Conservation (phyloP, 305 asterid species). For the Solanum chacoense region DNA sequence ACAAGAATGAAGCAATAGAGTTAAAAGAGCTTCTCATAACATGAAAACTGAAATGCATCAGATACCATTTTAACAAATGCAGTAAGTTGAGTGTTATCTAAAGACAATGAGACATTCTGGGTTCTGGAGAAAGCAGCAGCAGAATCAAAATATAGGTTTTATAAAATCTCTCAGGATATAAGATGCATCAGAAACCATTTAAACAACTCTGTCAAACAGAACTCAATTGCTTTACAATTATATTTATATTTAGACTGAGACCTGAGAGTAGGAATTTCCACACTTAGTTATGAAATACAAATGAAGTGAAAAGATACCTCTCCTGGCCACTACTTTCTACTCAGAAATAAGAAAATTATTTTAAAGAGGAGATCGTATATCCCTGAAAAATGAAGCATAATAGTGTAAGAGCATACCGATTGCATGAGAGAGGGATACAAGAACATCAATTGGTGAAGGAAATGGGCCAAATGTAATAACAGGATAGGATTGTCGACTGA, state of each 20-base stretch:
- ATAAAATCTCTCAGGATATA: neutral
- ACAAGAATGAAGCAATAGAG: neutral
- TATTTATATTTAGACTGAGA: neutral
- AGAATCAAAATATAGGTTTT: neutral
- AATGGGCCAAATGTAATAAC: slow-evolving; percentile 87
- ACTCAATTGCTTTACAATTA: neutral
- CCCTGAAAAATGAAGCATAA: neutral
- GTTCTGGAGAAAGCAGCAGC: neutral
- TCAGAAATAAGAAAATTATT: neutral
- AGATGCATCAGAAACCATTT: neutral
- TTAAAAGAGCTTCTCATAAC: neutral
- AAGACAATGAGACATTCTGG: neutral
- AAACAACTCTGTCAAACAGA: neutral
- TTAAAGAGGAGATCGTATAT: neutral
- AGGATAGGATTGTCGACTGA: slow-evolving; percentile 57
- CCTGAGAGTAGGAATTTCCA: neutral
- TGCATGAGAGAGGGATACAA: slow-evolving; percentile 60
- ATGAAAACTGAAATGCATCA: neutral
- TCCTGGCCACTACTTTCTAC: neutral
- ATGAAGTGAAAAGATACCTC: neutral
- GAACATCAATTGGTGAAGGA: slow-evolving; percentile 82
- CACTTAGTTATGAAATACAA: neutral
- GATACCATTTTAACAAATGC: neutral
- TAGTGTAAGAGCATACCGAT: slow-evolving; percentile 43
- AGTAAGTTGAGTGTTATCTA: neutral